Percentiles rank a stretch among this genome's conserved stretches.
These are phyloP conservation scores for Austroboletus novae-zelandiae DNA, from an alignment of 1,284 basidiomycete genomes.

Conservation along the genomic window DNA sequence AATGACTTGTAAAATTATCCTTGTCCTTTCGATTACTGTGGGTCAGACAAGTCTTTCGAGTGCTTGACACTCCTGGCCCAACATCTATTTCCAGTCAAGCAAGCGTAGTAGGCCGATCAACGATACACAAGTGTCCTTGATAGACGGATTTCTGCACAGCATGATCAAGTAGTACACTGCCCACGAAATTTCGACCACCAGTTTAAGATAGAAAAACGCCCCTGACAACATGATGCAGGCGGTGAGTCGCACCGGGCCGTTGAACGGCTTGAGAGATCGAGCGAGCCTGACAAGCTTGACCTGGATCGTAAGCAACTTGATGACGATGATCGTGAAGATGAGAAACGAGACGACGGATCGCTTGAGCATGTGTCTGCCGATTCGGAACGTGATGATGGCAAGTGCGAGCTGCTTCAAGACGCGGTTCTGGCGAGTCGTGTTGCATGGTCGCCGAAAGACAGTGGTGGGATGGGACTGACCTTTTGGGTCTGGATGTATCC, in stretches of 20 bases:
- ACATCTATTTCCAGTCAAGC: conserved; percentile 30
- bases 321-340: conserved; percentile 29
- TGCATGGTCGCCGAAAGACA: not conserved
- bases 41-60: too few species aligned
- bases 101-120: conserved; percentile 27
- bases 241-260: conserved; percentile 25
- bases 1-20: too few species aligned
- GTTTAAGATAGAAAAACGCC: conserved; percentile 29
- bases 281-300: conserved; percentile 30
- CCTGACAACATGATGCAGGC: conserved; percentile 24
- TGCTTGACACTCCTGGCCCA: not conserved
- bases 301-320: conserved; percentile 30
- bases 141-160: conserved; percentile 27
- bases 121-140: conserved; percentile 23
- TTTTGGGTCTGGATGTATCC: conserved; percentile 19
- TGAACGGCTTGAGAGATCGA: conserved; percentile 27
- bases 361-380: conserved; percentile 28
- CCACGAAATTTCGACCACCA: conserved; percentile 30
- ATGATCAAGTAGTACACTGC: conserved; percentile 27
- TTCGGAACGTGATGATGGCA: conserved; percentile 27
- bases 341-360: conserved; percentile 30
- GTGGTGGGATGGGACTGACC: conserved; percentile 10
- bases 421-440: conserved; percentile 12
- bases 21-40: not conserved
- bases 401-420: conserved; percentile 25